Conservation (phyloP, 2,329 filamentous ascomycete genomes). For the Aspergillus sp. region DNA sequence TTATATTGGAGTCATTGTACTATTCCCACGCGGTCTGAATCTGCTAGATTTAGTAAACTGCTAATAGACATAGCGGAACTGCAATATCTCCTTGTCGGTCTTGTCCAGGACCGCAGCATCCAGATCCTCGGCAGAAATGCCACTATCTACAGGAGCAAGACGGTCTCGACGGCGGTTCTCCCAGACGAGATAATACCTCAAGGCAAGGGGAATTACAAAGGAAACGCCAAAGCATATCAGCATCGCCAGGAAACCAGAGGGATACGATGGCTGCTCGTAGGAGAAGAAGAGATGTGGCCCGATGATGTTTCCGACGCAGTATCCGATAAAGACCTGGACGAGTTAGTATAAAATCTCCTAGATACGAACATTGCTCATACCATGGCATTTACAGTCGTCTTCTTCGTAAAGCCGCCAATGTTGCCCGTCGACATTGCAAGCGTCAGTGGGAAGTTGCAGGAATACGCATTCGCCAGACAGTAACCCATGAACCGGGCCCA, state of each 20-base stretch:
- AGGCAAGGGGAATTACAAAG: not conserved
- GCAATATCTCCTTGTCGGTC: slow-evolving; percentile 5
- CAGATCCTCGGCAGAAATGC: not conserved
- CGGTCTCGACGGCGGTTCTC: slow-evolving; percentile 8
- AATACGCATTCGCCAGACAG: slow-evolving; percentile 35
- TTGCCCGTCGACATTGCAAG: slow-evolving; percentile 47
- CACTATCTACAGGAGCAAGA: not conserved
- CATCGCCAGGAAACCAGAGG: slow-evolving; percentile 18
- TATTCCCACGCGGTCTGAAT: too few relatives aligned
- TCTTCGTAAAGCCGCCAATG: slow-evolving; percentile 51
- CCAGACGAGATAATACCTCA: slow-evolving; percentile 7
- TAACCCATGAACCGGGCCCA: slow-evolving; percentile 17
- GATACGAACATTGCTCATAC: not conserved
- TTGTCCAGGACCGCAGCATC: slow-evolving; percentile 3
- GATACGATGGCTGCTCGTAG: slow-evolving; percentile 38
- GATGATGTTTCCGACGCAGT: slow-evolving; percentile 46
- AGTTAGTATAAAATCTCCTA: not conserved
- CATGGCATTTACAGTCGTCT: slow-evolving; percentile 47
- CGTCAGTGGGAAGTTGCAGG: slow-evolving; percentile 36
- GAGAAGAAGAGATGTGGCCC: slow-evolving; percentile 47
- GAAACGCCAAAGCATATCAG: slow-evolving; percentile 7
- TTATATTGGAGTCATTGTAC: too few relatives aligned
- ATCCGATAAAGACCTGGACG: slow-evolving; percentile 38
- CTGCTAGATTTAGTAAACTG: too few relatives aligned
- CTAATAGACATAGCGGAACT: slow-evolving; percentile 15